Evolutionary conservation across 2,329 filamentous ascomycete species (phyloP), one percentile per base, ranked within the genome.

Genomic region (Epicoccum nigrum): DNA sequence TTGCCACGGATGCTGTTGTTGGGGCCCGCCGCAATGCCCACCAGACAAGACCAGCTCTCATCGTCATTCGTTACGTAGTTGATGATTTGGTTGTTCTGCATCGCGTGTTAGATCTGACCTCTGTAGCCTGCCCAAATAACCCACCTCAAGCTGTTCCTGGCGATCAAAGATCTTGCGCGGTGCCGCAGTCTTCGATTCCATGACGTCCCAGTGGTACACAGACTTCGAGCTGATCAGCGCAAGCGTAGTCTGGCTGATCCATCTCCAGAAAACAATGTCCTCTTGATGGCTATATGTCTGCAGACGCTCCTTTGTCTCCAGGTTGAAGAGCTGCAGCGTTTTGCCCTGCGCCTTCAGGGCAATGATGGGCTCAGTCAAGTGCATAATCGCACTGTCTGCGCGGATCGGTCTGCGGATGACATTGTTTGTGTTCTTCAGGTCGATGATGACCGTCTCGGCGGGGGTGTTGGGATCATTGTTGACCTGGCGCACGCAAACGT

Each of bases 381-480:
- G 94, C 94, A 99, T 97, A 74, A 99, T 96, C 68, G 95, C 94
- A 85, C 92, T 97, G 79, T 99, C 94, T 70, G 94, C 94, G 82
- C 96, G 97, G 81, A 99, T 99, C 40, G 93, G 91, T 73, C 93
- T 86, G 69, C 90, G 88, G 66, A 91, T 94, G 74, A 97, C 86
- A 81, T 94, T 93, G 85, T 96, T 97, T 79, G 87, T 87, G 79
- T 97, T 95, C 79, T 97, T 97, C 72, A 99, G 88, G 77, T 99
- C 90, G 78, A 99, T 81, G 75, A 99, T 99, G 77, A 99, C 89
- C 62, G 99, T 93, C 78, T 97, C 92, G 60, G 92, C 90, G 67
- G 90, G 88, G 60, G 91, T 84, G 61, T 87, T 85, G 68, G 92
- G 89, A 74, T 84, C 87, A 76, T 55, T 69, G 53, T 92, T 88